These are phyloP conservation scores for Nelumbo lutea DNA, from an alignment of 164 flowering plant genomes.

Conservation along the genomic window DNA sequence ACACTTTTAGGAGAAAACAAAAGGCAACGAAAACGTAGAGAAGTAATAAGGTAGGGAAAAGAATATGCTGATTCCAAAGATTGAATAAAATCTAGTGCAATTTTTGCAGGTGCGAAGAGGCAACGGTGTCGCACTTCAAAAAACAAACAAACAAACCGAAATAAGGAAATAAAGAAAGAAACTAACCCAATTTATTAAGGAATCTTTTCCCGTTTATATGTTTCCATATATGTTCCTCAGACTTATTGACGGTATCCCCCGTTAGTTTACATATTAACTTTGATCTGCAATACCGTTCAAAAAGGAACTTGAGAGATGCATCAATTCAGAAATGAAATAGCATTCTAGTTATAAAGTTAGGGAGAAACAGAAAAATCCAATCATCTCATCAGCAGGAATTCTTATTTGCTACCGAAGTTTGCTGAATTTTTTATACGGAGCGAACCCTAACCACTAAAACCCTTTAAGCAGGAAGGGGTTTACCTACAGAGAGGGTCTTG, in stretches of 20 bases:
- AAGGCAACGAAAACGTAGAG: background rate
- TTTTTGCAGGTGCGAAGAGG: too few species aligned
- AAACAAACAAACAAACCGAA: too few species aligned
- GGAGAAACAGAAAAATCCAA: too few species aligned
- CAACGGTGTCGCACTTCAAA: too few species aligned
- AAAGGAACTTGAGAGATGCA: background rate
- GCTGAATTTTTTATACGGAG: too few species aligned
- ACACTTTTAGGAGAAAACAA: background rate
- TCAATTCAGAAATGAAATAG: too few species aligned
- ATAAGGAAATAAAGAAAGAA: background rate
- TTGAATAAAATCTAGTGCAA: too few species aligned
- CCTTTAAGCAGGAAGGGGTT: background rate
- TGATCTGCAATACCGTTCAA: conserved; percentile 39
- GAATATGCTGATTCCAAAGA: too few species aligned
- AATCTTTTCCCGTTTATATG: conserved; percentile 84
- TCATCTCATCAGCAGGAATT: too few species aligned
- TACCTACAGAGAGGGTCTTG: conserved; percentile 69
- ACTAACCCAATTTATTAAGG: conserved; percentile 73
- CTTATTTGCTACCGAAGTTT: too few species aligned
- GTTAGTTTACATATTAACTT: conserved; percentile 82
- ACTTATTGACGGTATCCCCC: conserved; percentile 74
- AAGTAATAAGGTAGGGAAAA: background rate
- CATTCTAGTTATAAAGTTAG: too few species aligned
- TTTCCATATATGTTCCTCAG: conserved; percentile 97
- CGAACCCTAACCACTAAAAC: background rate